Base-by-base conservation (phyloP, 1,139 yeast genomes). In the Kodamaea fungicola region DNA sequence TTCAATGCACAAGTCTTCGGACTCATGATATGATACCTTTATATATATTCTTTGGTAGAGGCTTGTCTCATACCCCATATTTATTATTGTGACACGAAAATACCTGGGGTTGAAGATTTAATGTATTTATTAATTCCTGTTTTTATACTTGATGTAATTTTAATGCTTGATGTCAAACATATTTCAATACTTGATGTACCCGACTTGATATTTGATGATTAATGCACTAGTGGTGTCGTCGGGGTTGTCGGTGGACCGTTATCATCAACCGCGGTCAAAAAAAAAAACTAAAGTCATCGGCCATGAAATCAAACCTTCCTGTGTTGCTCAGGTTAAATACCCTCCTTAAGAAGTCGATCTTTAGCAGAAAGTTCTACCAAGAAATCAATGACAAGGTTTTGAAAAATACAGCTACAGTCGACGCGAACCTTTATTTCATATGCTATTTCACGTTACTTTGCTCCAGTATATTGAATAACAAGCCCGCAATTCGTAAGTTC, bases 161-260 rank as follows among this genome's bases (percentile, higher is more conserved):
- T n/a, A n/a, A n/a, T n/a, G n/a, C n/a, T n/a, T n/a, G n/a, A n/a
- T n/a, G n/a, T n/a, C n/a, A n/a, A n/a, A n/a, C n/a, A n/a, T n/a
- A n/a, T n/a, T n/a, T n/a, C n/a, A n/a, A n/a, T n/a, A n/a, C n/a
- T n/a, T n/a, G n/a, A n/a, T n/a, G n/a, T n/a, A n/a, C n/a, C n/a
- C n/a, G n/a, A n/a, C n/a, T n/a, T n/a, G n/a, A n/a, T n/a, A n/a
- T n/a, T n/a, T n/a, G n/a, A n/a, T n/a, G n/a, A n/a, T n/a, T n/a
- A n/a, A n/a, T n/a, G n/a, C n/a, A n/a, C n/a, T n/a, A n/a, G n/a
- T n/a, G n/a, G 85, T 87, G 61, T 92, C 98, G 39, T 85, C 95
- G 2, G 94, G 95, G 53, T 85, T 88, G n/a, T 97, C 97, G 42
- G 80, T 81, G 59, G 92, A 92, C 39, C 84, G 74, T 58, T 88